Percentiles rank a stretch among this genome's conserved stretches.
These are phyloP conservation scores for Lasiodiplodia theobromae DNA, from an alignment of 2,329 filamentous ascomycete species.

Conservation along the genomic window DNA sequence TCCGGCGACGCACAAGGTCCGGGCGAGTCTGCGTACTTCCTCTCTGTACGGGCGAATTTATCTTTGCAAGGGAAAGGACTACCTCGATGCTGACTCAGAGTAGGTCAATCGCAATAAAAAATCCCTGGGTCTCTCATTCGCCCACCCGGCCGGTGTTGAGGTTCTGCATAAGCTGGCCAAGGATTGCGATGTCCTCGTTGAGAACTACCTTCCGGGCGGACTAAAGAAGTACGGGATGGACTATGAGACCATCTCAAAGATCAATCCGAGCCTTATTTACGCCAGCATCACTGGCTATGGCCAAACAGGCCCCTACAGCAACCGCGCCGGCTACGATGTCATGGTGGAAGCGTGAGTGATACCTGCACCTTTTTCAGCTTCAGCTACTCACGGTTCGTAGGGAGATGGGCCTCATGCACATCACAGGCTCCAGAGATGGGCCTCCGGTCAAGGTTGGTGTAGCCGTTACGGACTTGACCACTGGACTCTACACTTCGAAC, in stretches of 20 bases:
- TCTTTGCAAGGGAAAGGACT: background rate
- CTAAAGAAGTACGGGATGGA: constrained; percentile 92
- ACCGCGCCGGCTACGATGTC: constrained; percentile 93
- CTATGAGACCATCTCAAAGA: constrained; percentile 77
- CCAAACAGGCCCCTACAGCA: constrained; percentile 88
- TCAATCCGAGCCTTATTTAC: constrained; percentile 90
- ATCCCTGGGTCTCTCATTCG: constrained; percentile 89
- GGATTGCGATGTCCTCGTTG: constrained; percentile 90
- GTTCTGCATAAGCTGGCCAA: constrained; percentile 86
- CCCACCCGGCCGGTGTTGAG: constrained; percentile 80
- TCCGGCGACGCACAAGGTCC: constrained; percentile 67
- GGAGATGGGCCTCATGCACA: constrained; percentile 98
- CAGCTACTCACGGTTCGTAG: constrained; percentile 40
- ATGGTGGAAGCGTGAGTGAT: constrained; percentile 84
- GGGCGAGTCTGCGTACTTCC: constrained; percentile 94
- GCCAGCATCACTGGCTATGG: constrained; percentile 97
- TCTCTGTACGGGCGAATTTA: constrained; percentile 68
- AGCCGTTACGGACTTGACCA: constrained; percentile 94
- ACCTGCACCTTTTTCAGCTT: background rate
- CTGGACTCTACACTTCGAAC: constrained; percentile 93
- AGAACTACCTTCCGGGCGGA: constrained; percentile 92
- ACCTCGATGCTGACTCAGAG: constrained; percentile 19
- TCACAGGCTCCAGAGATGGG: constrained; percentile 86
- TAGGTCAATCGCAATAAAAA: constrained; percentile 98
- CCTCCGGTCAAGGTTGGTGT: constrained; percentile 97